Evolutionary conservation across 306 rosid species (phyloP).

Genomic region (Fragaria ananassa): DNA sequence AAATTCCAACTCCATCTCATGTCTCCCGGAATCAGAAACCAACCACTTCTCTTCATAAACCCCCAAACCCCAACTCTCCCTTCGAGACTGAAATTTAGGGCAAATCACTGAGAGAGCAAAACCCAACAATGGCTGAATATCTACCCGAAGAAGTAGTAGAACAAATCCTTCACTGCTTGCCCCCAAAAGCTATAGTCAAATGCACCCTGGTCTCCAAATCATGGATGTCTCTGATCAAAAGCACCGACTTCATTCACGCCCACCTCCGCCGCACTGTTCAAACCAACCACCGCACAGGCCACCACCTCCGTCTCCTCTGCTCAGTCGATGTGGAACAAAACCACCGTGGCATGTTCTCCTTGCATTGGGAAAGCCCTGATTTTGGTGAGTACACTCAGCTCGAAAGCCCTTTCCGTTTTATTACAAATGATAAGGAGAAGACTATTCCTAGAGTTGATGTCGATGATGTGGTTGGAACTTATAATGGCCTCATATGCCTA

Average conservation of each 20-base stretch:
- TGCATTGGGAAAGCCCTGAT: neutral
- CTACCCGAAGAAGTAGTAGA: neutral
- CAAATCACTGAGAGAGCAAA: neutral
- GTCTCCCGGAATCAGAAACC: neutral
- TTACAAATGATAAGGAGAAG: neutral
- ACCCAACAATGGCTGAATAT: neutral
- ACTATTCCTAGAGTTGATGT: neutral
- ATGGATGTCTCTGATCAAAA: neutral
- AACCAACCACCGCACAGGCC: neutral
- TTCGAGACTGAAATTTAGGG: neutral
- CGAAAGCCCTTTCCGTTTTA: neutral
- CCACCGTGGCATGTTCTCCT: neutral
- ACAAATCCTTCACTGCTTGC: neutral
- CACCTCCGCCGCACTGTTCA: neutral
- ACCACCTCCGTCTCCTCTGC: neutral
- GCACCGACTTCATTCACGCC: neutral
- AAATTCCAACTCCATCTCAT: neutral
- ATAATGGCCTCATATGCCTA: neutral
- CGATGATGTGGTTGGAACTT: too few species aligned
- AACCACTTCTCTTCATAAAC: neutral
- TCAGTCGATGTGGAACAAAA: neutral
- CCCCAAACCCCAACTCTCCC: neutral
- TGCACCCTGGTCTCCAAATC: neutral
- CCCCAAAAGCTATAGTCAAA: neutral
- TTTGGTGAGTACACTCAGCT: neutral